phyloP scores from a whole-genome alignment of 1,139 yeast species.

The Barnettozyma hawaiiensis region DNA sequence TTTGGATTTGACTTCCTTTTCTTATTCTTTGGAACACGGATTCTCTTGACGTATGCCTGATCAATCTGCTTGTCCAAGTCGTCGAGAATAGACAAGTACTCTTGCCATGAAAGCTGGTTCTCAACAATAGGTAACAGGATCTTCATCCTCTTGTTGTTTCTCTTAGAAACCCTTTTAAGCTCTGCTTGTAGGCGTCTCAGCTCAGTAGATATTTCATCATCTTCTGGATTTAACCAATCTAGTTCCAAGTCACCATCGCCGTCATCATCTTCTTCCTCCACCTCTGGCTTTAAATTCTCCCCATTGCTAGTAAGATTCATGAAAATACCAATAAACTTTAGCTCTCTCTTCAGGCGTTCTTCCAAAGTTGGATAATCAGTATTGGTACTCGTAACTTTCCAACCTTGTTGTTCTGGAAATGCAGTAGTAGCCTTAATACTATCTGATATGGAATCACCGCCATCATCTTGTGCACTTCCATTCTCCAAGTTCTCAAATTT shows the following conservation, averaged over 20 bases:
- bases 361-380: constrained; percentile 78
- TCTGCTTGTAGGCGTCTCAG: constrained; percentile 67
- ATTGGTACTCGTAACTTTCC: constrained; percentile 42
- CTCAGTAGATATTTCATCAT: constrained; percentile 90
- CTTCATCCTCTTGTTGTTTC: constrained; percentile 65
- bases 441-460: constrained; percentile 17
- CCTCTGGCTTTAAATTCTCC: neutral
- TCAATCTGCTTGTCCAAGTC: constrained; percentile 96
- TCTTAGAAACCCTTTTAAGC: constrained; percentile 52
- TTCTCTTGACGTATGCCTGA: constrained; percentile 82
- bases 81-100: constrained; percentile 81
- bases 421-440: constrained; percentile 30
- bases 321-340: constrained; percentile 85
- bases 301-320: constrained; percentile 47
- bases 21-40: constrained; percentile 77
- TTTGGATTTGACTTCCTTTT: constrained; percentile 45
- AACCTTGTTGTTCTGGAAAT: constrained; percentile 39
- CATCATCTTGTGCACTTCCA: constrained; percentile 26
- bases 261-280: constrained; percentile 17
- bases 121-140: constrained; percentile 69
- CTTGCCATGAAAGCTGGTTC: constrained; percentile 93
- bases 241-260: constrained; percentile 26
- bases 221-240: constrained; percentile 79
- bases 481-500: constrained; percentile 33
- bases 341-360: constrained; percentile 79